These are phyloP conservation scores for Syncephalastrum sp. DNA, from an alignment of 371 early-diverging fungal genomes.

Conservation along the genomic window DNA sequence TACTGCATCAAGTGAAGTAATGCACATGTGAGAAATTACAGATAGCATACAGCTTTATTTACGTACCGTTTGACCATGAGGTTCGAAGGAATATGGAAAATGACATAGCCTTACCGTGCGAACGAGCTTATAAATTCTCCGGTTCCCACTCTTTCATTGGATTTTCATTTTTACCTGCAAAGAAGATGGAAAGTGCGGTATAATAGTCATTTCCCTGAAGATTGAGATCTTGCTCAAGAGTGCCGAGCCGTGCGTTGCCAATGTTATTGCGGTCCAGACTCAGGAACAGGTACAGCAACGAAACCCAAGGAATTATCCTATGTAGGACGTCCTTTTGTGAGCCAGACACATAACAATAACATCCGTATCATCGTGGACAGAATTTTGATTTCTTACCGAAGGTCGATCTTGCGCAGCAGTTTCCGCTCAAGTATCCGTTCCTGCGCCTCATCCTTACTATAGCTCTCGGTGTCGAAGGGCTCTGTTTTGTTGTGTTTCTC, in stretches of 20 bases:
- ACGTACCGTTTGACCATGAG: slow-evolving; percentile 25
- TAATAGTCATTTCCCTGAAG: slow-evolving; percentile 41
- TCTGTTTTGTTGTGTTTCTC: too few species aligned
- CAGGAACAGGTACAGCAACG: slow-evolving; percentile 37
- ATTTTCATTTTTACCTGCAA: slow-evolving; percentile 26
- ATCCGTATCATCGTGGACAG: background rate
- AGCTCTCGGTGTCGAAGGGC: background rate
- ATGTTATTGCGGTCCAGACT: slow-evolving; percentile 47
- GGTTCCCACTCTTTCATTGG: too few species aligned
- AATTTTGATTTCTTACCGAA: slow-evolving; percentile 7
- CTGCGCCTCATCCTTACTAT: slow-evolving; percentile 52
- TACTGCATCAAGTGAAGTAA: slow-evolving; percentile 4
- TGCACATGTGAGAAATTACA: background rate
- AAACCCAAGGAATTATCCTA: slow-evolving; percentile 40
- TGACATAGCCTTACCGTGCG: slow-evolving; percentile 21
- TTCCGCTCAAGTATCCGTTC: slow-evolving; percentile 66
- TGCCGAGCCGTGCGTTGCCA: slow-evolving; percentile 44
- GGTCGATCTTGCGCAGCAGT: slow-evolving; percentile 17
- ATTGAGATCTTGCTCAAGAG: slow-evolving; percentile 35
- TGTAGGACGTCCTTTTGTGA: background rate
- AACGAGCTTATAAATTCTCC: background rate
- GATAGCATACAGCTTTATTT: background rate
- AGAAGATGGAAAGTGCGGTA: slow-evolving; percentile 40
- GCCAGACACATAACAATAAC: background rate
- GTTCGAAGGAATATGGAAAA: slow-evolving; percentile 27